Percentiles rank a stretch among this genome's conserved stretches.
phyloP scores from a whole-genome alignment of 1,284 basidiomycete genomes.

The Neonothopanus nambi region DNA sequence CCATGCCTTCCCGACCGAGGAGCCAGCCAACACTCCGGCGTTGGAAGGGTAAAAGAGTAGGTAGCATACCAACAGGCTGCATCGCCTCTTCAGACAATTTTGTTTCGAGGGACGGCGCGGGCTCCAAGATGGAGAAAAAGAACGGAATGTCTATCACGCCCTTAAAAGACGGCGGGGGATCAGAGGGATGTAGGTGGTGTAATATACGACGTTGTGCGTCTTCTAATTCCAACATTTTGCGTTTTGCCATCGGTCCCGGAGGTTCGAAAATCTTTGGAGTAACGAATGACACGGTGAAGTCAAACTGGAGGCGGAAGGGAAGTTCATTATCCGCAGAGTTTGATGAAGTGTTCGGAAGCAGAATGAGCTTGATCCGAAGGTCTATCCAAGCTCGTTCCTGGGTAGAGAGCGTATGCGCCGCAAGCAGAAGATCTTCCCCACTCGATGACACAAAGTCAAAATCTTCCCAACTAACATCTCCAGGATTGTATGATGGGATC shows the following conservation, averaged over 20 bases:
- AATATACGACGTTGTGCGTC: constrained; percentile 55
- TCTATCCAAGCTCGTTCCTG: constrained; percentile 37
- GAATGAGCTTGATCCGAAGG: constrained; percentile 35
- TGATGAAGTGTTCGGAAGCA: constrained; percentile 28
- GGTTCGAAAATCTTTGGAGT: constrained; percentile 42
- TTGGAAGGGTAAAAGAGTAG: constrained; percentile 83
- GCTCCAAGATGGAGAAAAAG: constrained; percentile 66
- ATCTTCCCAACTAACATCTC: constrained; percentile 18
- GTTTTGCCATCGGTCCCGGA: neutral
- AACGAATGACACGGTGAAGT: constrained; percentile 47
- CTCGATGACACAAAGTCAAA: constrained; percentile 4
- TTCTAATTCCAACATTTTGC: constrained; percentile 31
- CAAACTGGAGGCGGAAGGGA: constrained; percentile 50
- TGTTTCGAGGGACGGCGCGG: constrained; percentile 56
- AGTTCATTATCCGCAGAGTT: constrained; percentile 29
- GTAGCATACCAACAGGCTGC: constrained; percentile 63
- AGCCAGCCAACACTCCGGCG: constrained; percentile 75
- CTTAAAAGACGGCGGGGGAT: constrained; percentile 27
- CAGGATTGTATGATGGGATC: constrained; percentile 9
- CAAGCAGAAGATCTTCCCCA: constrained; percentile 38
- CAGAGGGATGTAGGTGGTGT: constrained; percentile 41
- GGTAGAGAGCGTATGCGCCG: constrained; percentile 38
- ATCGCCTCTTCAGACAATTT: constrained; percentile 39
- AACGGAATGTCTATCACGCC: constrained; percentile 50
- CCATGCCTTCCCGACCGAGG: constrained; percentile 65